Evolutionary conservation across 768 basidiomycete species (phyloP).

Genomic region (Termitomyces sp.): DNA sequence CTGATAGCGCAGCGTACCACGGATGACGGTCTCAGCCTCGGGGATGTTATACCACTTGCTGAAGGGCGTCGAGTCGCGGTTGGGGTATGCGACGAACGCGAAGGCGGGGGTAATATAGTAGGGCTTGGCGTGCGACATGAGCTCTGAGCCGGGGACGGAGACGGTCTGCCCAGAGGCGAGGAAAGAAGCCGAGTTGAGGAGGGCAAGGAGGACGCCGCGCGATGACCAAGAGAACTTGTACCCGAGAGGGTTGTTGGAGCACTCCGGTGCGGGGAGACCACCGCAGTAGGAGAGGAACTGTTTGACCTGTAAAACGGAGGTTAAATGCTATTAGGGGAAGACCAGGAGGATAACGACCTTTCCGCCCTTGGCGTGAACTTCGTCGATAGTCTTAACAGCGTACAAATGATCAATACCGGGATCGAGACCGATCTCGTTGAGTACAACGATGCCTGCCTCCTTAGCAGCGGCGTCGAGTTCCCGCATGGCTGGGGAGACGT

Average conservation of each 20-base stretch:
- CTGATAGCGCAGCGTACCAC: constrained; percentile 93
- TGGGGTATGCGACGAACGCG: constrained; percentile 96
- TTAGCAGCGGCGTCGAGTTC: constrained; percentile 79
- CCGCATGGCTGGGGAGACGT: constrained; percentile 88
- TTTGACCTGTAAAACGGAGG: constrained; percentile 53
- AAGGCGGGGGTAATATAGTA: constrained; percentile 96
- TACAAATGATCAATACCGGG: constrained; percentile 94
- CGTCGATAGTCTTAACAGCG: constrained; percentile 89
- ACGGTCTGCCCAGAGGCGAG: constrained; percentile 61
- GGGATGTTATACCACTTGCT: constrained; percentile 89
- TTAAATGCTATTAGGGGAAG: background rate
- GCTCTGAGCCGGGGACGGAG: constrained; percentile 69
- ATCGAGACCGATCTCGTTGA: constrained; percentile 98
- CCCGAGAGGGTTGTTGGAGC: constrained; percentile 91
- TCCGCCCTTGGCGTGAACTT: constrained; percentile 92
- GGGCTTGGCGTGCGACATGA: constrained; percentile 89
- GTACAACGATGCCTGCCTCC: constrained; percentile 86
- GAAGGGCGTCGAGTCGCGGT: constrained; percentile 91
- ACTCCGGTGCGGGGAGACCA: constrained; percentile 90
- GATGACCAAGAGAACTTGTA: constrained; percentile 99
- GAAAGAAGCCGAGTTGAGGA: constrained; percentile 87
- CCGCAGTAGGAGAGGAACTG: constrained; percentile 94
- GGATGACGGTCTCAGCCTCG: constrained; percentile 88
- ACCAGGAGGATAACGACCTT: constrained; percentile 50
- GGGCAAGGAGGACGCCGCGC: constrained; percentile 90